A percentile compares a stretch with the other conserved stretches of the same genome.
phyloP scores from a whole-genome alignment of 2,329 filamentous ascomycete species.

The Alternaria ethzedia region DNA sequence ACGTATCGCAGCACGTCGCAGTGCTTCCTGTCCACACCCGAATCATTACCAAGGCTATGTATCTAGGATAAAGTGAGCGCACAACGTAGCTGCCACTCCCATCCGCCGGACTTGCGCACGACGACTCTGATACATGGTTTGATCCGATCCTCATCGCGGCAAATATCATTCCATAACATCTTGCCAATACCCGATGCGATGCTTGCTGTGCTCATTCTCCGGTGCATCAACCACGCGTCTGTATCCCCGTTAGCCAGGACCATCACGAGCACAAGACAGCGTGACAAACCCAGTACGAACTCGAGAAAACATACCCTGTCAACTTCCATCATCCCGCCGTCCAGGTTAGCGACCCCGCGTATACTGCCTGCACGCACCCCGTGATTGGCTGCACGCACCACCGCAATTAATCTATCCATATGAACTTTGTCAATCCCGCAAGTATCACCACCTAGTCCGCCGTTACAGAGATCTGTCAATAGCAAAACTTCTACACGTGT shows the following conservation, averaged over 20 bases:
- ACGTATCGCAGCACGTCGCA: not conserved
- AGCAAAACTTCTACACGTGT: constrained; percentile 42
- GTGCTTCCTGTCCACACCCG: not conserved
- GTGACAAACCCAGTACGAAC: not conserved
- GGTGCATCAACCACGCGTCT: not conserved
- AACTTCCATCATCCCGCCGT: constrained; percentile 6
- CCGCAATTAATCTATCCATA: constrained; percentile 47
- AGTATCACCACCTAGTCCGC: constrained; percentile 26
- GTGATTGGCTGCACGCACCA: constrained; percentile 34
- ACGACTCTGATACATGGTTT: not conserved
- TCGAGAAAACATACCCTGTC: not conserved
- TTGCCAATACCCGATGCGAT: not conserved
- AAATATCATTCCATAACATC: not conserved
- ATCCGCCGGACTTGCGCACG: not conserved
- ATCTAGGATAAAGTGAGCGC: not conserved
- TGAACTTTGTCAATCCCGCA: constrained; percentile 43
- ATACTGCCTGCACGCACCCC: not conserved
- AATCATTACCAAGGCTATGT: not conserved
- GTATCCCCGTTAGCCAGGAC: not conserved
- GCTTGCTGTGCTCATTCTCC: not conserved
- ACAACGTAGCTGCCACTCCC: not conserved
- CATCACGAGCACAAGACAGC: not conserved
- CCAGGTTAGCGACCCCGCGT: constrained; percentile 7
- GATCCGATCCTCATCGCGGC: not conserved
- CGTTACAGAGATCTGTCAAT: constrained; percentile 34